Conservation (phyloP, 441 rosid genomes). For the Corymbia citriodora region DNA sequence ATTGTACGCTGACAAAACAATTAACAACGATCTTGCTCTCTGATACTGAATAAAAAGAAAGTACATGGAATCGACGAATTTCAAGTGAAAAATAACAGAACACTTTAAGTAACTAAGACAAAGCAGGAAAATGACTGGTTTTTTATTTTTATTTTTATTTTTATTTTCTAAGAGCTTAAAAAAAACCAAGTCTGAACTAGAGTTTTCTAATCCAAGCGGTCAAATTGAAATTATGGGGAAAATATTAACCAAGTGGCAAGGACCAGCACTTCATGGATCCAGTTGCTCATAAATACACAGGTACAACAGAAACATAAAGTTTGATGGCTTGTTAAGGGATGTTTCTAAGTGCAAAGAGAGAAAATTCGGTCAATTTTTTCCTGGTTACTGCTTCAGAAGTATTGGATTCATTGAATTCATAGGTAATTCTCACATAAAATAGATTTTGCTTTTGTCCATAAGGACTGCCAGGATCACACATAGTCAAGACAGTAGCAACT, state of each 20-base stretch:
- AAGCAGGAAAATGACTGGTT: background rate
- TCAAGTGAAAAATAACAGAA: background rate
- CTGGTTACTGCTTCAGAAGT: background rate
- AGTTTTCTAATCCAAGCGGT: background rate
- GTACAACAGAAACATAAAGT: background rate
- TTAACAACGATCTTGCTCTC: background rate
- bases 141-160: background rate
- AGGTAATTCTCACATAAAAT: background rate
- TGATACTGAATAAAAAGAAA: background rate
- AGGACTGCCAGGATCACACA: background rate
- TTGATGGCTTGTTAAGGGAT: background rate
- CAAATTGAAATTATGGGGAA: background rate
- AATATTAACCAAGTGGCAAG: background rate
- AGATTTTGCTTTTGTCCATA: background rate
- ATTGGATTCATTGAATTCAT: background rate
- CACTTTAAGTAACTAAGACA: background rate
- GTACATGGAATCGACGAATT: background rate
- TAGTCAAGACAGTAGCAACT: background rate
- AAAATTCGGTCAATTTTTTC: background rate
- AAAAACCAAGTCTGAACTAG: background rate
- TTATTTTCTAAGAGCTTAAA: background rate
- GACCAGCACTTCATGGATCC: background rate
- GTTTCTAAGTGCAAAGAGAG: background rate
- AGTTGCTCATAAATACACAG: background rate
- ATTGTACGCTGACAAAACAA: background rate